These are phyloP conservation scores for Corniculantispora saksenae DNA, from an alignment of 2,329 filamentous ascomycete genomes.

Conservation along the genomic window DNA sequence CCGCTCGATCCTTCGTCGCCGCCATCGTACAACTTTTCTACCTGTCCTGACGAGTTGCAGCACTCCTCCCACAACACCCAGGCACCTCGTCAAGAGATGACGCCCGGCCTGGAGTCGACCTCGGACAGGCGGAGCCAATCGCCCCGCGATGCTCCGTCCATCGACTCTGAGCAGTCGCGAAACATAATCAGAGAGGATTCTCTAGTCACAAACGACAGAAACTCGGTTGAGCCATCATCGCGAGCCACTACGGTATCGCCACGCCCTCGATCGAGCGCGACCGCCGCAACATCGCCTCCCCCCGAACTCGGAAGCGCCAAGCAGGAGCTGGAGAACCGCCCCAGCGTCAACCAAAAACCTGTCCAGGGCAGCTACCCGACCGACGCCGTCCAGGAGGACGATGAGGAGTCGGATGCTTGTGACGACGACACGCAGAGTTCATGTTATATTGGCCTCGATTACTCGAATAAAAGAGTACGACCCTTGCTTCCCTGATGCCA, in stretches of 20 bases:
- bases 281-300: constrained; percentile 36
- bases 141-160: constrained; percentile 5
- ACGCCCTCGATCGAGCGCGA: constrained; percentile 37
- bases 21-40: constrained; percentile 40
- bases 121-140: constrained; percentile 17
- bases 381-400: neutral
- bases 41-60: constrained; percentile 46
- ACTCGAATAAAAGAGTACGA: constrained; percentile 52
- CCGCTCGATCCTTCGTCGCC: constrained; percentile 40
- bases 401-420: neutral
- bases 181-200: constrained; percentile 28
- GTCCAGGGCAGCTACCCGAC: neutral
- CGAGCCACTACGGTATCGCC: constrained; percentile 47
- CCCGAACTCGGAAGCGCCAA: constrained; percentile 39
- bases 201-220: constrained; percentile 28
- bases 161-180: constrained; percentile 20
- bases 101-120: constrained; percentile 19
- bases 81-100: constrained; percentile 27
- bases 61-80: constrained; percentile 28
- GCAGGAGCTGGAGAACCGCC: constrained; percentile 10
- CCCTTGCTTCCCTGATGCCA: neutral
- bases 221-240: constrained; percentile 35
- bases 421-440: constrained; percentile 10
- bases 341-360: neutral
- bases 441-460: constrained; percentile 15